Evolutionary conservation across 495 filamentous ascomycete genomes (phyloP).

Genomic region (Xylaria venustula): DNA sequence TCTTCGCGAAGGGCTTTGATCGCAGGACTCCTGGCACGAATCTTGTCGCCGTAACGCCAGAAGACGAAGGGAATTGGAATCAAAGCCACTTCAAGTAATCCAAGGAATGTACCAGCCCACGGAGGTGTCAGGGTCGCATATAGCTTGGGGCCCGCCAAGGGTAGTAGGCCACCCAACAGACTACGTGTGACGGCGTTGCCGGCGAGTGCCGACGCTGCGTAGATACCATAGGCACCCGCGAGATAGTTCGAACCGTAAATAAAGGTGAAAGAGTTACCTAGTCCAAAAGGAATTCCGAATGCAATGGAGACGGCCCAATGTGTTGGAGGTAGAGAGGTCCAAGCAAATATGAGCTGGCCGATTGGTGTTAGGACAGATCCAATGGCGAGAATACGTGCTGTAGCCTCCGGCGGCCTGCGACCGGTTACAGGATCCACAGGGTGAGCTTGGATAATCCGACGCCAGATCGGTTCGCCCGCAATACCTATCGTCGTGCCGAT

Average conservation of each 20-base stretch:
- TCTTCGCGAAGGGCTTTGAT: slow-evolving; percentile 72
- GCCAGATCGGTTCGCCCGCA: slow-evolving; percentile 64
- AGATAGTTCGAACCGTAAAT: slow-evolving; percentile 80
- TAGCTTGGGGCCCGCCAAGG: slow-evolving; percentile 71
- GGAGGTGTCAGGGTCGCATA: slow-evolving; percentile 67
- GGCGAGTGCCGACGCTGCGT: slow-evolving; percentile 72
- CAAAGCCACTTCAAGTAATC: slow-evolving; percentile 63
- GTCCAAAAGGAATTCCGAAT: slow-evolving; percentile 75
- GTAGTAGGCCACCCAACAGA: slow-evolving; percentile 66
- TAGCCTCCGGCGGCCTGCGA: slow-evolving; percentile 67
- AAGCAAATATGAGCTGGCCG: slow-evolving; percentile 76
- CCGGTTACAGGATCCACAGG: slow-evolving; percentile 67
- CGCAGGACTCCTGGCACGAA: slow-evolving; percentile 63
- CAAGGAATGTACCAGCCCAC: slow-evolving; percentile 77
- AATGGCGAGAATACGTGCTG: slow-evolving; percentile 68
- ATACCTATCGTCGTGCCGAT: slow-evolving; percentile 70
- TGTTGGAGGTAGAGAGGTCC: slow-evolving; percentile 75
- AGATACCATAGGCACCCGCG: slow-evolving; percentile 73
- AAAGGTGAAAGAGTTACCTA: slow-evolving; percentile 74
- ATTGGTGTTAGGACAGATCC: slow-evolving; percentile 66
- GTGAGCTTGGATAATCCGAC: slow-evolving; percentile 70
- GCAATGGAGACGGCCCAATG: slow-evolving; percentile 75
- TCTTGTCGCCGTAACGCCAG: slow-evolving; percentile 69
- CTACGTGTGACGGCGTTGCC: slow-evolving; percentile 73
- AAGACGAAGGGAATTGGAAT: slow-evolving; percentile 81